phyloP scores from a whole-genome alignment of 768 basidiomycete genomes.

The Mycena metata region DNA sequence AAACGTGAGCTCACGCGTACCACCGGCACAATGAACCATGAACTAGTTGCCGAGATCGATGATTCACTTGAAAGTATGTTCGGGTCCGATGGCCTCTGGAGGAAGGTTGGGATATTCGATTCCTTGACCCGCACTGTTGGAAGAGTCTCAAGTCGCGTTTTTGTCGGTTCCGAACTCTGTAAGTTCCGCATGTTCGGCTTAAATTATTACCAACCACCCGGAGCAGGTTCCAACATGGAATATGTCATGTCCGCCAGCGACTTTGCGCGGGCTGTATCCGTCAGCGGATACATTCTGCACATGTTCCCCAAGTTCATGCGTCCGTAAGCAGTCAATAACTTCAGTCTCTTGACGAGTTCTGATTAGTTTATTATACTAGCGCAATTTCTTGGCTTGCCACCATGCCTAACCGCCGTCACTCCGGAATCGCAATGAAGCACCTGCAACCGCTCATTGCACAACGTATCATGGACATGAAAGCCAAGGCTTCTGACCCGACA shows the following conservation, averaged over 20 bases:
- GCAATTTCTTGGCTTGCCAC: constrained; percentile 35
- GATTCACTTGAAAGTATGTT: background rate
- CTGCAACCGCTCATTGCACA: constrained; percentile 26
- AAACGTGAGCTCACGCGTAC: constrained; percentile 30
- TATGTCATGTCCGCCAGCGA: constrained; percentile 21
- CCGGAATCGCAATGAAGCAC: constrained; percentile 31
- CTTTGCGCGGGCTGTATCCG: constrained; percentile 28
- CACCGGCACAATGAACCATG: constrained; percentile 20
- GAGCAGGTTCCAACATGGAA: constrained; percentile 26
- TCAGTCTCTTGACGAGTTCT: background rate
- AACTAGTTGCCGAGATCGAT: constrained; percentile 18
- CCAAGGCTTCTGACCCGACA: constrained; percentile 26
- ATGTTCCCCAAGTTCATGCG: constrained; percentile 31
- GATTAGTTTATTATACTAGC: constrained; percentile 1
- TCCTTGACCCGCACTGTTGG: constrained; percentile 11
- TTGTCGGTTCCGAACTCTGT: constrained; percentile 27
- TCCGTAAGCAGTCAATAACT: background rate
- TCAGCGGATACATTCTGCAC: constrained; percentile 31
- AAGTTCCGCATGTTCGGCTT: background rate
- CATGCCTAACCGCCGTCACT: constrained; percentile 33
- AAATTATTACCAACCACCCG: background rate
- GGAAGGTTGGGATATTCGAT: constrained; percentile 15
- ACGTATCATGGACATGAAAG: constrained; percentile 29
- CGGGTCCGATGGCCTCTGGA: constrained; percentile 8
- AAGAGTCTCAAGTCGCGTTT: constrained; percentile 18